phyloP scores from a whole-genome alignment of 768 basidiomycete genomes.

The Suillus hirtellus region DNA sequence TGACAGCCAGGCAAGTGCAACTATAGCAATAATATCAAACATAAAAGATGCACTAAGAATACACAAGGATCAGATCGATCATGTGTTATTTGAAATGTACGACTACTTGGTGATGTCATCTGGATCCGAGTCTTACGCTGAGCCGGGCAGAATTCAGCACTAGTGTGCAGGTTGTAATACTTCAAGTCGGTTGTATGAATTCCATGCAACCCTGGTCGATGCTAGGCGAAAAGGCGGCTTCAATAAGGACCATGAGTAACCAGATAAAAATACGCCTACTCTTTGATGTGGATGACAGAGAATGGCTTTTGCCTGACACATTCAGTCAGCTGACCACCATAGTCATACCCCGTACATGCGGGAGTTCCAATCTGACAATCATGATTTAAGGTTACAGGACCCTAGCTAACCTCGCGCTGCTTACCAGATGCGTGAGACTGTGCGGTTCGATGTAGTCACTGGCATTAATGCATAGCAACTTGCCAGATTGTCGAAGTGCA shows the following conservation, averaged over 20 bases:
- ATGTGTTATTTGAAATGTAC: no score
- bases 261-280: constrained; percentile 6
- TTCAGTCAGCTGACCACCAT: constrained; percentile 43
- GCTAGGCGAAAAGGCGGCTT: background rate
- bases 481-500: constrained; percentile 43
- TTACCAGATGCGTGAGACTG: constrained; percentile 38
- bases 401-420: background rate
- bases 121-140: no score
- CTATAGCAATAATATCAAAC: no score
- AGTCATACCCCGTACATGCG: constrained; percentile 42
- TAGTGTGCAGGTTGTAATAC: no score
- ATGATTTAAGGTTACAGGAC: background rate
- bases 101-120: no score
- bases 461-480: constrained; percentile 45
- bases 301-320: constrained; percentile 44
- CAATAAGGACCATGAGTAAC: background rate
- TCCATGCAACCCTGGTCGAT: constrained; percentile 46
- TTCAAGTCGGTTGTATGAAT: constrained; percentile 21
- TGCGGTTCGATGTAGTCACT: constrained; percentile 45
- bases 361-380: constrained; percentile 29
- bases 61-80: no score
- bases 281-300: constrained; percentile 30
- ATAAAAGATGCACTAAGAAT: no score
- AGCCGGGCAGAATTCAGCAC: no score
- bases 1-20: no score